Evolutionary conservation across 371 early-diverging fungal species (phyloP).

Genomic region (Mortierella sp.): DNA sequence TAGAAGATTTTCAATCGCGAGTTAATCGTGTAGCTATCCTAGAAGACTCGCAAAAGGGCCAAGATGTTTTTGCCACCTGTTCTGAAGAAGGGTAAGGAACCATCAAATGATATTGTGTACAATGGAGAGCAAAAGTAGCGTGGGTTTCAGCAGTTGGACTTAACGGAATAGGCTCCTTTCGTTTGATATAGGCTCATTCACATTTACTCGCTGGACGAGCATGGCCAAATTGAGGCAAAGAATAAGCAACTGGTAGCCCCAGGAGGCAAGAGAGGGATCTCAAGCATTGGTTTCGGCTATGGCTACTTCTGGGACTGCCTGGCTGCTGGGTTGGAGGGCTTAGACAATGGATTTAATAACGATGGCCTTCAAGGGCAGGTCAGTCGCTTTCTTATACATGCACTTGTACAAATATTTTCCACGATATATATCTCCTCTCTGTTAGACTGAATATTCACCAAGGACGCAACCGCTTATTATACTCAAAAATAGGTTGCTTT

Average conservation of each 20-base stretch:
- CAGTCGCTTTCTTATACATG: background rate
- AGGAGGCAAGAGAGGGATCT: slow-evolving; percentile 25
- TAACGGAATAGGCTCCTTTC: background rate
- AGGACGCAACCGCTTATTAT: background rate
- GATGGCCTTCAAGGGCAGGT: slow-evolving; percentile 37
- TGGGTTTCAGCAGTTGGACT: background rate
- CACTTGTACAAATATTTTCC: background rate
- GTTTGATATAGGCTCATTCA: background rate
- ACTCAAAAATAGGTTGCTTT: slow-evolving; percentile 25
- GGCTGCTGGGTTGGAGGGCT: slow-evolving; percentile 46
- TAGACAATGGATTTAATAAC: slow-evolving; percentile 12
- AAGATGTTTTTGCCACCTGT: slow-evolving; percentile 48
- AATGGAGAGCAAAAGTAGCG: background rate
- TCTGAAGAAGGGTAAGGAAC: slow-evolving; percentile 37
- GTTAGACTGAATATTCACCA: background rate
- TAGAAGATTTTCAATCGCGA: slow-evolving; percentile 10
- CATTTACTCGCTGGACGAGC: slow-evolving; percentile 19
- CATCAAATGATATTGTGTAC: too few relatives aligned
- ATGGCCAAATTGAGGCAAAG: slow-evolving; percentile 17
- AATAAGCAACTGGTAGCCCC: slow-evolving; percentile 15
- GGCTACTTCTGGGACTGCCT: slow-evolving; percentile 45
- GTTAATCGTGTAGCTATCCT: slow-evolving; percentile 33
- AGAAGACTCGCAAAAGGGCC: slow-evolving; percentile 6
- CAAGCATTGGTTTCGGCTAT: slow-evolving; percentile 45
- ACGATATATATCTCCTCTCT: background rate